These are phyloP conservation scores for Auricularia sp. DNA, from an alignment of 768 basidiomycete species.

Conservation along the genomic window DNA sequence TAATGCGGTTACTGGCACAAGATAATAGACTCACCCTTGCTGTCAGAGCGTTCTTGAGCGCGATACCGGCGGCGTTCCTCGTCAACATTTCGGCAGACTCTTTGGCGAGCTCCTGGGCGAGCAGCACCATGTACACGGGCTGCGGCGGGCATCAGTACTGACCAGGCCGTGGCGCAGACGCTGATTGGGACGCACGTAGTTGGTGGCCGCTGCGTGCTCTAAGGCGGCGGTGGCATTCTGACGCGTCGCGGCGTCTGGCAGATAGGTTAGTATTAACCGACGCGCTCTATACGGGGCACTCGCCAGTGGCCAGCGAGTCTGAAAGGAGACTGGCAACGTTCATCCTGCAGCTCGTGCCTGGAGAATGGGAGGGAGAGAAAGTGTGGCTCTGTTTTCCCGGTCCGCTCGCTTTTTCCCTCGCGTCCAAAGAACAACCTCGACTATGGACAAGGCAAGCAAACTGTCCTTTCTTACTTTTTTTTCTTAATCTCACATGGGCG, in stretches of 20 bases:
- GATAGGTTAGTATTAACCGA: background rate
- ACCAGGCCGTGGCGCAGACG: conserved; percentile 6
- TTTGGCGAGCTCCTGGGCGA: conserved; percentile 74
- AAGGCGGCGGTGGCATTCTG: conserved; percentile 85
- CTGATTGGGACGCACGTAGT: conserved; percentile 56
- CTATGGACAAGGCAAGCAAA: background rate
- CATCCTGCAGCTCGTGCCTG: conserved; percentile 42
- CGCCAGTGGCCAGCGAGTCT: conserved; percentile 86
- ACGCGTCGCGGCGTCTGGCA: conserved; percentile 76
- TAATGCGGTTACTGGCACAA: background rate
- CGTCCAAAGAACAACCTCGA: background rate
- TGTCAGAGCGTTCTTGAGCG: conserved; percentile 88
- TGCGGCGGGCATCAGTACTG: conserved; percentile 22
- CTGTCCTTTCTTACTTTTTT: conserved; percentile 23
- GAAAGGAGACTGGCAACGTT: conserved; percentile 85
- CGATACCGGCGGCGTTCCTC: conserved; percentile 91
- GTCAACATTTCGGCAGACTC: conserved; percentile 61
- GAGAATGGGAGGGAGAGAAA: conserved; percentile 11
- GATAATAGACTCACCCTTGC: conserved; percentile 58
- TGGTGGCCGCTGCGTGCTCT: conserved; percentile 74
- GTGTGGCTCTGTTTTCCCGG: conserved; percentile 16
- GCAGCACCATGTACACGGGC: conserved; percentile 90
- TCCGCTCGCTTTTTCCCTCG: background rate
- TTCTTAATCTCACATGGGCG: conserved; percentile 41
- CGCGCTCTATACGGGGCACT: conserved; percentile 18